A percentile compares a stretch with the other conserved stretches of the same genome.
These are phyloP conservation scores for Tuctoria greenei DNA, from an alignment of 176 grass and related monocot species.

Conservation along the genomic window DNA sequence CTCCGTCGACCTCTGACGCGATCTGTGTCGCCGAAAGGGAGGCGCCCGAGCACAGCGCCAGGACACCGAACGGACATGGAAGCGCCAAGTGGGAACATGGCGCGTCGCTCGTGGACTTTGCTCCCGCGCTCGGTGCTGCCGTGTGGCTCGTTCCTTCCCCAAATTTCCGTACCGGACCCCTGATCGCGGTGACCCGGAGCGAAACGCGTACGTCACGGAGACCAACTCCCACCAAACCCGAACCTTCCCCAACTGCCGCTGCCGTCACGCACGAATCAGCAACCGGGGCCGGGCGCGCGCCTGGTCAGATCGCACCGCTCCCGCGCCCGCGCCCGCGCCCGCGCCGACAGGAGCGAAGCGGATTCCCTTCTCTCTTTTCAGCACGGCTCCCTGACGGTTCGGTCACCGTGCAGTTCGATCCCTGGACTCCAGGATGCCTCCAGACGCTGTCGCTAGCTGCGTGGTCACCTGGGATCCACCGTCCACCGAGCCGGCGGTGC, in stretches of 20 bases:
- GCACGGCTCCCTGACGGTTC: background rate
- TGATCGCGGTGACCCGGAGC: background rate
- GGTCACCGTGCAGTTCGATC: background rate
- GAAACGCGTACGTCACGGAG: background rate
- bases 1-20: background rate
- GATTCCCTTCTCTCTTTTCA: background rate
- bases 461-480: background rate
- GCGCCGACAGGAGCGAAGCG: background rate
- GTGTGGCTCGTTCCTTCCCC: background rate
- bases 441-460: background rate
- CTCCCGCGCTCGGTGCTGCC: background rate
- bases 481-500: background rate
- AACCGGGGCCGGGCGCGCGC: background rate
- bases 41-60: background rate
- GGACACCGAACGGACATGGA: background rate
- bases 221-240: constrained; percentile 1
- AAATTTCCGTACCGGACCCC: background rate
- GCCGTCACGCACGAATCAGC: too few relatives aligned
- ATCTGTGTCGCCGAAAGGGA: background rate
- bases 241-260: background rate
- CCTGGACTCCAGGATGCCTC: background rate
- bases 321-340: background rate
- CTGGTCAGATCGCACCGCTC: constrained; percentile 14
- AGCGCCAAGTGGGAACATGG: constrained; percentile 5
- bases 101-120: background rate